Conservation (phyloP, 352 stramenopile genomes). For the Phytophthora syringae region DNA sequence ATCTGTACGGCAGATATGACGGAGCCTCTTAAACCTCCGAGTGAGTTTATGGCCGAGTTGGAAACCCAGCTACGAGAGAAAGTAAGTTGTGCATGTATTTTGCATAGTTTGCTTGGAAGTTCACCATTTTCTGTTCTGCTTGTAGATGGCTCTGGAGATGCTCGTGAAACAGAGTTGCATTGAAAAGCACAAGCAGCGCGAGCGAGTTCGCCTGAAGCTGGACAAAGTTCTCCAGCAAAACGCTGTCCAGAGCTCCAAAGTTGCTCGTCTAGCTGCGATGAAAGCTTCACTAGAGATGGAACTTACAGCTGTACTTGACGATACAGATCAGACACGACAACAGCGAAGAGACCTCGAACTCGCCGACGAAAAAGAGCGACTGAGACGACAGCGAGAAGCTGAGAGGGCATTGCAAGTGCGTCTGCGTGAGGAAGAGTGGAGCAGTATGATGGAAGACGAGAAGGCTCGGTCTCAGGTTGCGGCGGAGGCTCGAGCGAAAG, state of each 20-base stretch:
- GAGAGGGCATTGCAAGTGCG: slow-evolving; percentile 49
- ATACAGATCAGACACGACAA: slow-evolving; percentile 29
- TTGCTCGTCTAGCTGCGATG: slow-evolving; percentile 31
- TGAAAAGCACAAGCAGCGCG: slow-evolving; percentile 33
- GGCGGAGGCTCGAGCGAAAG: slow-evolving; percentile 52
- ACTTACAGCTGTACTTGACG: slow-evolving; percentile 32
- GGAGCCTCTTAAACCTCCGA: slow-evolving; percentile 3
- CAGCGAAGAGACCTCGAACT: slow-evolving; percentile 57
- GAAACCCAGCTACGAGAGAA: slow-evolving; percentile 28
- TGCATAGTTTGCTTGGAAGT: background rate
- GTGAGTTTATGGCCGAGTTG: slow-evolving; percentile 30
- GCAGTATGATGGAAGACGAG: slow-evolving; percentile 58
- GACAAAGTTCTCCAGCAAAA: slow-evolving; percentile 24
- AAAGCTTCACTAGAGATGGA: slow-evolving; percentile 50
- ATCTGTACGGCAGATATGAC: slow-evolving; percentile 17
- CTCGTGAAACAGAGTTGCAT: slow-evolving; percentile 39
- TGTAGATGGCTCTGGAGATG: slow-evolving; percentile 54
- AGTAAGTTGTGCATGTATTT: slow-evolving; percentile 7
- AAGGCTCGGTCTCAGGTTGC: slow-evolving; percentile 49
- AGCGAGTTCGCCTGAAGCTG: slow-evolving; percentile 34
- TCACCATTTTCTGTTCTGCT: background rate
- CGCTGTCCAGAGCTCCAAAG: slow-evolving; percentile 22
- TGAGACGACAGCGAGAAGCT: slow-evolving; percentile 54
- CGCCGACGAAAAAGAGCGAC: slow-evolving; percentile 41
- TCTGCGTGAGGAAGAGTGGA: slow-evolving; percentile 58